These are phyloP conservation scores for Boletus fagicola DNA, from an alignment of 768 basidiomycete species.

Conservation along the genomic window DNA sequence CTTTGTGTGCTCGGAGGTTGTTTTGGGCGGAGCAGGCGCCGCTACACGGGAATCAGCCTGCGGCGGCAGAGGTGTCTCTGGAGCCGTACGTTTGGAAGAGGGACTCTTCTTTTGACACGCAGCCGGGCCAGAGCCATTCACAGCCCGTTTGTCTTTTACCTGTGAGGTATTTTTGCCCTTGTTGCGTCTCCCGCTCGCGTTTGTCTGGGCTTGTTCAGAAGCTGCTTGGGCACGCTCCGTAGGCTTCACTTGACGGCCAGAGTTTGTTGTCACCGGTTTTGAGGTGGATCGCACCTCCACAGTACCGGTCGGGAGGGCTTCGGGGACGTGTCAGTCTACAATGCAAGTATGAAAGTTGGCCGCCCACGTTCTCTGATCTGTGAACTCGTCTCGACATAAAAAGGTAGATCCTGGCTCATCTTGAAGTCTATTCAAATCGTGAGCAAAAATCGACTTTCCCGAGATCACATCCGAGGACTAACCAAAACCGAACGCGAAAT, in stretches of 20 bases:
- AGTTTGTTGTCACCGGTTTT: constrained; percentile 20
- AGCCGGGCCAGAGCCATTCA: not conserved
- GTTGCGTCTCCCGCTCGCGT: not conserved
- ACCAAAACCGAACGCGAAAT: constrained; percentile 34
- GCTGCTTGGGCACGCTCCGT: constrained; percentile 20
- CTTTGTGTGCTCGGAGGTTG: not conserved
- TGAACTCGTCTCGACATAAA: constrained; percentile 26
- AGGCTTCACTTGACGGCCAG: constrained; percentile 25
- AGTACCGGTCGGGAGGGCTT: constrained; percentile 15
- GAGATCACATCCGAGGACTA: constrained; percentile 1
- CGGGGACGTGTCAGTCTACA: constrained; percentile 3
- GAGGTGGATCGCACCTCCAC: constrained; percentile 1
- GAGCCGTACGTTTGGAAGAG: not conserved
- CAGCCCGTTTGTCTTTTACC: not conserved
- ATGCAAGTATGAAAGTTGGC: not conserved
- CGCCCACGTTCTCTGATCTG: constrained; percentile 27
- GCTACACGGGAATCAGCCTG: not conserved
- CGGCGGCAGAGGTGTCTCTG: not conserved
- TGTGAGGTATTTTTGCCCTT: constrained; percentile 1
- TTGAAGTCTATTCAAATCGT: constrained; percentile 20
- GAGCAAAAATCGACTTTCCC: not conserved
- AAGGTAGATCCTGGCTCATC: constrained; percentile 34
- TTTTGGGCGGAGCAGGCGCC: not conserved
- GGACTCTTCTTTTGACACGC: not conserved
- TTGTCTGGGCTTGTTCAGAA: not conserved